Evolutionary conservation across 805 yeast genomes (phyloP).

Genomic region (Millerago galiae): DNA sequence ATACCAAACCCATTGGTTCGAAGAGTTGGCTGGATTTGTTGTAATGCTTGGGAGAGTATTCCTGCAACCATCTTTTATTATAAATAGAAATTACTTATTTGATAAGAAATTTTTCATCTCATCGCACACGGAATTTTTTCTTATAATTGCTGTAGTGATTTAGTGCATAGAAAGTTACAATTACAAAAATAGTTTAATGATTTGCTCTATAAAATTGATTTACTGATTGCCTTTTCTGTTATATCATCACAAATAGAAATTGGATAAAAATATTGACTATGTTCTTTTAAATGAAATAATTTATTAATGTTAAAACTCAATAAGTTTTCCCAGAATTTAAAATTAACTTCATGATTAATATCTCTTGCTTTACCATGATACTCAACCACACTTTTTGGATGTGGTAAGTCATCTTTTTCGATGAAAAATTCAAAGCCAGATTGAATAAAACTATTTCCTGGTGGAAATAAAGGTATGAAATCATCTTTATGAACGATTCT

Average conservation of each 20-base stretch:
- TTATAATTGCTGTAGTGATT: neutral
- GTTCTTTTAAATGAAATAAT: constrained; percentile 16
- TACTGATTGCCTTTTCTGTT: neutral
- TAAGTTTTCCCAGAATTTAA: constrained; percentile 13
- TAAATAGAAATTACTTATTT: neutral
- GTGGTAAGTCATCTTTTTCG: constrained; percentile 32
- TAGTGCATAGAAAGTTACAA: too few relatives aligned
- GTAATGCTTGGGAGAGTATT: constrained; percentile 13
- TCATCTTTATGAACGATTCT: constrained; percentile 56
- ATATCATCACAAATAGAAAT: constrained; percentile 16
- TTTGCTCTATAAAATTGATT: constrained; percentile 5
- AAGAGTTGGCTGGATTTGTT: constrained; percentile 31
- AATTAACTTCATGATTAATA: constrained; percentile 8
- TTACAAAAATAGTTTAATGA: neutral
- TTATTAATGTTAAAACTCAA: constrained; percentile 12
- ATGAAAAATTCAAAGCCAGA: constrained; percentile 28
- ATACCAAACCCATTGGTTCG: constrained; percentile 37
- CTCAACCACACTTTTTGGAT: constrained; percentile 20
- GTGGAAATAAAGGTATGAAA: constrained; percentile 55
- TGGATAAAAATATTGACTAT: constrained; percentile 15
- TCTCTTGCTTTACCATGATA: constrained; percentile 14
- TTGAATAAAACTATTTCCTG: constrained; percentile 32
- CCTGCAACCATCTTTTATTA: constrained; percentile 11
- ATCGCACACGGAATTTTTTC: neutral
- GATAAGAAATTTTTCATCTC: neutral